Percentiles rank a stretch among this genome's conserved stretches.
Conservation (phyloP, 2,329 filamentous ascomycete species). For the Pezicula rhizophila region DNA sequence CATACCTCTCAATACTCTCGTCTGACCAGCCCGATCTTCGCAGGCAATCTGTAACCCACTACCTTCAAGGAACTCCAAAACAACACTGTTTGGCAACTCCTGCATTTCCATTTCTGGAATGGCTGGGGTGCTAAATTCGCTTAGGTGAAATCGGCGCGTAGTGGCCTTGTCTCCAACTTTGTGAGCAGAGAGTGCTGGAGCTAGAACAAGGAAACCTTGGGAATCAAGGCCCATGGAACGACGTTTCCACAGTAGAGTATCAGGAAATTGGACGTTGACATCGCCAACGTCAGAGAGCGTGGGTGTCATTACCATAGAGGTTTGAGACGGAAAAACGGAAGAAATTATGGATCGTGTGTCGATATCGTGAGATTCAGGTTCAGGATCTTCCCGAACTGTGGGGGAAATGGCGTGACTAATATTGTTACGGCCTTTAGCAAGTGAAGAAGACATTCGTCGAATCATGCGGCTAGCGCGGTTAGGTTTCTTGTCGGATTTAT, state of each 20-base stretch:
- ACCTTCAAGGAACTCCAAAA: constrained; percentile 55
- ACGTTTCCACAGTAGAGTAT: constrained; percentile 93
- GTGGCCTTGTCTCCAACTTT: constrained; percentile 35
- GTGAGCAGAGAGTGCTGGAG: constrained; percentile 53
- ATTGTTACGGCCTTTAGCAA: constrained; percentile 35
- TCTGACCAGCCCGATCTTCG: constrained; percentile 53
- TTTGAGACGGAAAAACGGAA: constrained; percentile 10
- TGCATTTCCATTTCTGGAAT: constrained; percentile 86
- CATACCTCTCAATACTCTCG: constrained; percentile 40
- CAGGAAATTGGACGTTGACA: constrained; percentile 95
- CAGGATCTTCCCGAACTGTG: constrained; percentile 32
- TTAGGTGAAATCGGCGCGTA: constrained; percentile 77
- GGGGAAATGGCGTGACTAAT: constrained; percentile 28
- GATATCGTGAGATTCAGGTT: constrained; percentile 13
- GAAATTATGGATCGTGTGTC: constrained; percentile 25
- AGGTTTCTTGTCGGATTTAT: constrained; percentile 48
- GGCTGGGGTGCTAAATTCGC: constrained; percentile 73
- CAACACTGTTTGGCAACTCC: constrained; percentile 82
- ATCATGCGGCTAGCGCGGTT: constrained; percentile 42
- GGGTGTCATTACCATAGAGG: constrained; percentile 29
- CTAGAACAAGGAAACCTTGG: constrained; percentile 76
- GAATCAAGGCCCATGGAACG: constrained; percentile 81
- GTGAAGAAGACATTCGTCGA: constrained; percentile 58
- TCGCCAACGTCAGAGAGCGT: constrained; percentile 49
- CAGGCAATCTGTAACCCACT: constrained; percentile 61